Evolutionary conservation across 164 flowering plant genomes (phyloP), one percentile per base, ranked within the genome.

Genomic region (Kingdonia uniflora): DNA sequence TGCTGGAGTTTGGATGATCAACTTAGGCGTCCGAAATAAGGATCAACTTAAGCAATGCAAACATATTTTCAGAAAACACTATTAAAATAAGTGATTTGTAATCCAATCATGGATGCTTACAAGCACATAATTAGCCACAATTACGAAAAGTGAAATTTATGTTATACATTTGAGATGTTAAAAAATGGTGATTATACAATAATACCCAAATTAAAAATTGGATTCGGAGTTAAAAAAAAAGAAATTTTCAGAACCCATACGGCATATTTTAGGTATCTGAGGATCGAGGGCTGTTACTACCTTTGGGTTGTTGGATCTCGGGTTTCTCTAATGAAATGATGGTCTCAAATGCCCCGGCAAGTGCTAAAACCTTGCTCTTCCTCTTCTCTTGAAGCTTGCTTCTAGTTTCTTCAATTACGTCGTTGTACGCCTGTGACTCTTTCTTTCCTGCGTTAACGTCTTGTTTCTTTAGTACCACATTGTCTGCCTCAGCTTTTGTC

Each of bases 291-390:
- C 44, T 41, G 12, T 41, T 41, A 41, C 19, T 25, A 47, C 29
- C 44, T 49, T 57, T 46, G 41, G 53, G 40, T 40, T 23, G 29
- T 45, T 52, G 62, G 21, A 25, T 39, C 37, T 58, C 67, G 1
- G 57, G 35, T 29, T 29, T 47, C 44, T 65, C 73, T 37, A 65
- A 63, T 13, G 73, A 57, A 48, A 82, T 80, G 33, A 80, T 85
- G 20, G 82, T 77, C 63, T 82, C 78, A 60, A 82, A 82, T 17
- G 88, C 85, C 1, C 83, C 89, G 23, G 63, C 89, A 35, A 82
- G 64, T 39, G 89, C 89, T 42, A 53, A 56, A 44, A 82, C 85
- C 66, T 68, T 80, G 68, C 69, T 82, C 75, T 76, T 80, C 65
- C 80, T 74, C 61, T 70, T 65, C 64, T 68, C 77, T 37, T 60